Percentiles rank a stretch among this genome's conserved stretches.
Conservation (phyloP, 1,284 basidiomycete genomes). For the Dichomitus squalens region DNA sequence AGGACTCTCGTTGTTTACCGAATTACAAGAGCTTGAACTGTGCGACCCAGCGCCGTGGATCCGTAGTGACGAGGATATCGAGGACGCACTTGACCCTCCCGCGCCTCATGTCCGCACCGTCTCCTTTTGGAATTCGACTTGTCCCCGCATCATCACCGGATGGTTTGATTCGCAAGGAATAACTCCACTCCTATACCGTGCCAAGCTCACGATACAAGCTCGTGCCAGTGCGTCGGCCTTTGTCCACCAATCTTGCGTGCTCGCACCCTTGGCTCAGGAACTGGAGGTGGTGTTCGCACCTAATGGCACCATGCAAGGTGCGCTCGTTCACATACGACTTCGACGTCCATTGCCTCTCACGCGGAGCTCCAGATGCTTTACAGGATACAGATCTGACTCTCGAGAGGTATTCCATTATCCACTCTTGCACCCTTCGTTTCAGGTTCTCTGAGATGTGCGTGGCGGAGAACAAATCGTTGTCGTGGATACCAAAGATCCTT, state of each 20-base stretch:
- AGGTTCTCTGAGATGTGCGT: conserved; percentile 31
- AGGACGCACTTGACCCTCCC: not conserved
- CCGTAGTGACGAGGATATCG: not conserved
- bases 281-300: conserved; percentile 12
- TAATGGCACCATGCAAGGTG: conserved; percentile 13
- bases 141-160: not conserved
- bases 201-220: not conserved
- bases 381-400: conserved; percentile 16
- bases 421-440: conserved; percentile 23
- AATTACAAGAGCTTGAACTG: conserved; percentile 3
- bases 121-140: not conserved
- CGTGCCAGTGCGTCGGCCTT: not conserved
- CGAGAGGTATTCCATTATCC: conserved; percentile 13
- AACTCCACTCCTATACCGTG: not conserved
- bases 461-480: conserved; percentile 23
- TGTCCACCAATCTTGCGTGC: not conserved
- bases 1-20: not conserved
- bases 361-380: conserved; percentile 7
- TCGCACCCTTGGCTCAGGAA: conserved; percentile 1
- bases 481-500: conserved; percentile 23
- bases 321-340: not conserved
- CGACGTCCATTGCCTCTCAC: not conserved
- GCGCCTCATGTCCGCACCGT: conserved; percentile 1
- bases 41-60: not conserved
- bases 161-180: not conserved